Percentiles rank a stretch among this genome's conserved stretches.
Evolutionary conservation across 2,329 filamentous ascomycete genomes (phyloP).

Genomic region (Anisogramma anomala): DNA sequence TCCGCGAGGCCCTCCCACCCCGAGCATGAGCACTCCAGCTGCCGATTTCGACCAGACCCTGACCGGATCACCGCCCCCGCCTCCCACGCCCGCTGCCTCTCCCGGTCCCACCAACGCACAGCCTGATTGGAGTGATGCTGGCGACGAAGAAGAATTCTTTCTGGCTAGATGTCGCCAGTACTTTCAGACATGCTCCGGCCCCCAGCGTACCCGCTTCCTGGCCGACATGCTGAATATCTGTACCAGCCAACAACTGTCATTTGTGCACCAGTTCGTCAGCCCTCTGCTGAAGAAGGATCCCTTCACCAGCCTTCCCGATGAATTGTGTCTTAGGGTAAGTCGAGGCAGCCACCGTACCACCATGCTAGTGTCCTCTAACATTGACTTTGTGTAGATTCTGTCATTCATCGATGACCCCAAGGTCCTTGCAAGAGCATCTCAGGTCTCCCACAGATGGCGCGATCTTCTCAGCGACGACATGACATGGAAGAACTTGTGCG

Average conservation of each 20-base stretch:
- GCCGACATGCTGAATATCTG: slow-evolving; percentile 87
- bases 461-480: slow-evolving; percentile 92
- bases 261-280: slow-evolving; percentile 91
- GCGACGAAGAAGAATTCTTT: slow-evolving; percentile 73
- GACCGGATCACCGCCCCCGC: slow-evolving; percentile 50
- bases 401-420: slow-evolving; percentile 97
- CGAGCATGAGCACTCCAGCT: slow-evolving; percentile 54
- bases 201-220: slow-evolving; percentile 68
- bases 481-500: slow-evolving; percentile 94
- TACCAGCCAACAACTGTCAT: slow-evolving; percentile 88
- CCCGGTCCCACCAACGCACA: slow-evolving; percentile 50
- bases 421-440: slow-evolving; percentile 81
- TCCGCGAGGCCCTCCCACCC: slow-evolving; percentile 50
- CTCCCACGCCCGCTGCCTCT: slow-evolving; percentile 54
- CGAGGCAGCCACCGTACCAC: too few species aligned
- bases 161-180: slow-evolving; percentile 67
- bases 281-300: slow-evolving; percentile 92
- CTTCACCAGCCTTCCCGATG: slow-evolving; percentile 82
- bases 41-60: slow-evolving; percentile 51
- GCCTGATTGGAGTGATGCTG: slow-evolving; percentile 64
- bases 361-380: background rate
- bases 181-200: slow-evolving; percentile 65
- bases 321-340: slow-evolving; percentile 77
- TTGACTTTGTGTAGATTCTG: slow-evolving; percentile 54
- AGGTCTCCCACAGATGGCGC: slow-evolving; percentile 91